Evolutionary conservation across 306 rosid species (phyloP).

Genomic region (Styphnolobium japonicum): DNA sequence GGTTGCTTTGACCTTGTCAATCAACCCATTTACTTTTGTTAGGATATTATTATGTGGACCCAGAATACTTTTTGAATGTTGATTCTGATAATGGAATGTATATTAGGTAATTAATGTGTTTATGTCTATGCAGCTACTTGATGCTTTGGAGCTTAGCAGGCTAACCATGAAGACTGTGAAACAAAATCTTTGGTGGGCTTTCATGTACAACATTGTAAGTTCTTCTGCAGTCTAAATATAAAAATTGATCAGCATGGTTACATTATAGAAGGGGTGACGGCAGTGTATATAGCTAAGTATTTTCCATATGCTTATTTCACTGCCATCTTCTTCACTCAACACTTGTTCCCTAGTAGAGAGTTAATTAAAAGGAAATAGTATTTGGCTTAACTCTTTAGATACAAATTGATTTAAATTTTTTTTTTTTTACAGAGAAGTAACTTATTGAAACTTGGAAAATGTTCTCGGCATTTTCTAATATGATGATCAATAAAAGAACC

Average conservation of each 20-base stretch:
- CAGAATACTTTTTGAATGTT: neutral
- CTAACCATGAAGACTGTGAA: constrained; percentile 88
- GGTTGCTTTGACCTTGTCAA: neutral
- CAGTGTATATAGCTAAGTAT: neutral
- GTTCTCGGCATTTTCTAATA: neutral
- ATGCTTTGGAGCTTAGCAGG: constrained; percentile 95
- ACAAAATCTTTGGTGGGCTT: constrained; percentile 99
- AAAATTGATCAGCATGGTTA: constrained; percentile 17
- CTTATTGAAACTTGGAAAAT: constrained; percentile 12
- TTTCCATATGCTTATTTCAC: constrained; percentile 2
- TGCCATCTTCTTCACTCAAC: neutral
- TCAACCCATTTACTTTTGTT: neutral
- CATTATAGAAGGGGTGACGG: neutral
- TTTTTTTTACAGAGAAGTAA: neutral
- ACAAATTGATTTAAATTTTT: neutral
- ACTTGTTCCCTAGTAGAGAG: neutral
- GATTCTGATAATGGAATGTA: neutral
- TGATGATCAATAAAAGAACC: neutral
- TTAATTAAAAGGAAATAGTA: neutral
- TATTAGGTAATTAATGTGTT: constrained; percentile 22
- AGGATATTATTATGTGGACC: neutral
- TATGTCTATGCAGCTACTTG: constrained; percentile 68
- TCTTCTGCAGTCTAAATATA: constrained; percentile 14
- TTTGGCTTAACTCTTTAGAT: neutral
- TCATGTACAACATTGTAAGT: constrained; percentile 88